Evolutionary conservation across 192 early-diverging fungal species (phyloP), one percentile per base, ranked within the genome.

Genomic region (Funneliformis geosporum): DNA sequence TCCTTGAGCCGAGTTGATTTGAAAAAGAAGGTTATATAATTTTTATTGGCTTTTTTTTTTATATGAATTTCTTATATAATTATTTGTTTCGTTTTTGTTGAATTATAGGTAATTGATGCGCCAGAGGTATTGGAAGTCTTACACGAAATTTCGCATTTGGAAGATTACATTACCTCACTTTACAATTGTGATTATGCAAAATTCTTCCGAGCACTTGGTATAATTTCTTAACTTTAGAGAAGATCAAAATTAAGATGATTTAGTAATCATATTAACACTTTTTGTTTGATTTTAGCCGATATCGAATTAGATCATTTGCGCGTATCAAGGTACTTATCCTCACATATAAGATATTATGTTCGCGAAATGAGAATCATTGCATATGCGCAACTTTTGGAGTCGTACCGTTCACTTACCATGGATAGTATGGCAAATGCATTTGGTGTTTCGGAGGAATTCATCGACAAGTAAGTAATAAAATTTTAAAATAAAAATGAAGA

Each of bases 311-410:
- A 85, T 38, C 87, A 90, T 75, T 83, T 95, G 68, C 89, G 89
- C 73, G 89, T 87, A 27, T 94, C 97, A 71, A 91, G 93, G 76
- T 92, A 95, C 75, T 86, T 98, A n/a, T 88, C 89, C 84, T 87
- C 92, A 18, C 98, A 99, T 83, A 93, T 92, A 85, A 90, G 92
- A 5, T 99, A 90, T 87, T 98, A 97, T 82, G 95, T 96, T 7
- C 96, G 98, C 60, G 98, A 99, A 82, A 98, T 99, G 98, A 93
- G 97, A 74, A 99, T 99, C 77, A 90, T 93, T 60, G 95, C 92
- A 64, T 99, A 99, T 83, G 94, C 95, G 12, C 98, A 99, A 83
- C 84, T 98, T 47, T 85, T 99, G 62, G 95, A 99, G 79, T 97
- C 95, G 16, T 99, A 99, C 81, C 86, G 95, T 80, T 95, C 93